A percentile compares a stretch with the other conserved stretches of the same genome.
Conservation (phyloP, 306 rosid species). For the Cucumis melo region DNA sequence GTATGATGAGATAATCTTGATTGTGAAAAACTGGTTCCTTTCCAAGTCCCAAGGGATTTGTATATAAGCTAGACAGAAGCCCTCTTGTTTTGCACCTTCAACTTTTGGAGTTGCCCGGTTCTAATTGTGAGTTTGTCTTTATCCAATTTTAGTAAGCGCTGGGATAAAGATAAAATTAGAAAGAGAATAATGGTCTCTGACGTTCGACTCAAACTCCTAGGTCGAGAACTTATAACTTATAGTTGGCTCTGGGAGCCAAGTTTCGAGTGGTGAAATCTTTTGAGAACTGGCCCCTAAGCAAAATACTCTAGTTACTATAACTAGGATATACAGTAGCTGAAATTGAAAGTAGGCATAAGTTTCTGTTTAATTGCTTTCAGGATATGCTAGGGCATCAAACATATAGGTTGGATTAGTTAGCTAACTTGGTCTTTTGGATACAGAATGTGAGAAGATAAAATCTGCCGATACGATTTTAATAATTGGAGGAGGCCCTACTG, state of each 20-base stretch:
- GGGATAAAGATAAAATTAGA: neutral
- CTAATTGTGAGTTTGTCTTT: neutral
- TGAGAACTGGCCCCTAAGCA: neutral
- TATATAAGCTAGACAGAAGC: neutral
- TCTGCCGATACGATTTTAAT: conserved; percentile 20
- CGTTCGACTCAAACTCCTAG: neutral
- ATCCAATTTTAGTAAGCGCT: neutral
- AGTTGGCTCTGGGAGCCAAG: neutral
- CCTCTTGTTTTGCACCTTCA: neutral
- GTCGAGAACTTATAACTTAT: neutral
- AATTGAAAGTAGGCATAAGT: neutral
- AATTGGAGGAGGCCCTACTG: conserved; percentile 34
- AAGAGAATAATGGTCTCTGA: neutral
- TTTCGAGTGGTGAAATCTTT: neutral
- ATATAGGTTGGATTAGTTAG: neutral
- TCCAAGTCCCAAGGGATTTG: neutral
- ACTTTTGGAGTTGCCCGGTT: neutral
- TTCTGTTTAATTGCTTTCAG: neutral
- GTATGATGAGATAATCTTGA: neutral
- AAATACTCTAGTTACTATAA: neutral
- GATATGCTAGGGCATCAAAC: neutral
- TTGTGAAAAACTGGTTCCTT: neutral
- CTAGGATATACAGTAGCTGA: neutral
- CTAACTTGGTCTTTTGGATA: neutral
- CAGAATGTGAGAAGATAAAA: conserved; percentile 24